Percentiles rank a stretch among this genome's conserved stretches.
phyloP scores from a whole-genome alignment of 2,329 filamentous ascomycete species.

The Monilinia vaccinii-corymbosi region DNA sequence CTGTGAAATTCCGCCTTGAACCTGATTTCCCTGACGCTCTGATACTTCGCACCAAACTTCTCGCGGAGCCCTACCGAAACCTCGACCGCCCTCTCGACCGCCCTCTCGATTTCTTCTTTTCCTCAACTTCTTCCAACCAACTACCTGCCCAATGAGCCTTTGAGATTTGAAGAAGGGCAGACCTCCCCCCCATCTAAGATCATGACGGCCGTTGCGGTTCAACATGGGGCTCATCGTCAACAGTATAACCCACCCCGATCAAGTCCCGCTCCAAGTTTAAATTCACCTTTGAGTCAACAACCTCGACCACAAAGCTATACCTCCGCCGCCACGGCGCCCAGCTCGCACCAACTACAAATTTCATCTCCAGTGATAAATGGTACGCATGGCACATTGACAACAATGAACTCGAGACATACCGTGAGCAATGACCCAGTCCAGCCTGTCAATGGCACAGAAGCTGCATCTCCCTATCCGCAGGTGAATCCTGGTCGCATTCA shows the following conservation, averaged over 20 bases:
- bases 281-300: slow-evolving; percentile 19
- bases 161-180: slow-evolving; percentile 17
- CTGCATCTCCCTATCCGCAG: not conserved
- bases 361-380: not conserved
- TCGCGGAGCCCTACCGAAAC: slow-evolving; percentile 1
- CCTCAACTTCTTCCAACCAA: not conserved
- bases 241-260: slow-evolving; percentile 26
- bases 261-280: slow-evolving; percentile 21
- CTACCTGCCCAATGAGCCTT: slow-evolving; percentile 19
- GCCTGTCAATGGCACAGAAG: slow-evolving; percentile 3
- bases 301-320: slow-evolving; percentile 25
- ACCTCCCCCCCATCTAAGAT: slow-evolving; percentile 18
- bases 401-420: slow-evolving; percentile 17
- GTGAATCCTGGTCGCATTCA: slow-evolving; percentile 2
- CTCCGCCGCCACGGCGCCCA: slow-evolving; percentile 15
- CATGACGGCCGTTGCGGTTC: slow-evolving; percentile 30
- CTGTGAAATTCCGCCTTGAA: not conserved
- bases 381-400: slow-evolving; percentile 18
- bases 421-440: slow-evolving; percentile 24
- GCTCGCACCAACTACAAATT: slow-evolving; percentile 6
- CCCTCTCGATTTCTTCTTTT: not conserved
- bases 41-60: not conserved
- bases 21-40: not conserved
- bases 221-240: slow-evolving; percentile 22
- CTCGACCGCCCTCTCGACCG: slow-evolving; percentile 6